Evolutionary conservation across 2,329 filamentous ascomycete species (phyloP).

Genomic region (Verticillium tricorpus): DNA sequence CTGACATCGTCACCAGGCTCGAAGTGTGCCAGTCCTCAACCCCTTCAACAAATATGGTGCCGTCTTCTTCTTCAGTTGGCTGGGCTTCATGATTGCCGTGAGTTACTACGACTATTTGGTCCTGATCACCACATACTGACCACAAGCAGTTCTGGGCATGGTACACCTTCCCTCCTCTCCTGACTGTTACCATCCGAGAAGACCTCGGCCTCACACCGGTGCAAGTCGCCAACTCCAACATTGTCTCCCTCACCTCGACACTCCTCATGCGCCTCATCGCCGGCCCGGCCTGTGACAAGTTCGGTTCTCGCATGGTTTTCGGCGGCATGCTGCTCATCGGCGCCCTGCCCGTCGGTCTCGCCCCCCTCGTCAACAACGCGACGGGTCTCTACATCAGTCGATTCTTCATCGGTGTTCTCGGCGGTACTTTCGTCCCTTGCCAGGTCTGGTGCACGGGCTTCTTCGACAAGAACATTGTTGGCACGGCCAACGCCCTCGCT

Average conservation of each 20-base stretch:
- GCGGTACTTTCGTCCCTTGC: slow-evolving; percentile 76
- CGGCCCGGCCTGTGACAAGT: slow-evolving; percentile 81
- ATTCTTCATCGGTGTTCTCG: slow-evolving; percentile 78
- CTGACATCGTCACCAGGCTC: slow-evolving; percentile 37
- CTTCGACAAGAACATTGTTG: slow-evolving; percentile 89
- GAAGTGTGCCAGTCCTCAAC: slow-evolving; percentile 74
- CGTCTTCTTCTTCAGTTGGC: slow-evolving; percentile 87
- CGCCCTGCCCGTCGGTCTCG: slow-evolving; percentile 75
- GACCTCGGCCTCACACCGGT: slow-evolving; percentile 67
- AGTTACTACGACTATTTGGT: slow-evolving; percentile 32
- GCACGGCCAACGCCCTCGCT: slow-evolving; percentile 80
- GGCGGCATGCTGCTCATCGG: slow-evolving; percentile 73
- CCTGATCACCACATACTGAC: slow-evolving; percentile 44
- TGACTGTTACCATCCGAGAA: slow-evolving; percentile 72
- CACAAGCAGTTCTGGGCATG: slow-evolving; percentile 67
- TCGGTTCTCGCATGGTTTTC: slow-evolving; percentile 77
- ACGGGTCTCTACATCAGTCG: slow-evolving; percentile 65
- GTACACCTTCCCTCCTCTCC: slow-evolving; percentile 85
- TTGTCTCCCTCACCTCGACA: slow-evolving; percentile 71
- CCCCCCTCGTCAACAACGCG: slow-evolving; percentile 64
- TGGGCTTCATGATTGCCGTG: slow-evolving; percentile 79
- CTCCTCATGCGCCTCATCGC: slow-evolving; percentile 72
- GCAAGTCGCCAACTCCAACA: slow-evolving; percentile 85
- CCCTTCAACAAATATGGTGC: slow-evolving; percentile 74
- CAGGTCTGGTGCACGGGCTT: slow-evolving; percentile 92